Evolutionary conservation across 129 eudicot genomes (phyloP), one percentile per base, ranked within the genome.

Genomic region (Scalesia atractyloides): DNA sequence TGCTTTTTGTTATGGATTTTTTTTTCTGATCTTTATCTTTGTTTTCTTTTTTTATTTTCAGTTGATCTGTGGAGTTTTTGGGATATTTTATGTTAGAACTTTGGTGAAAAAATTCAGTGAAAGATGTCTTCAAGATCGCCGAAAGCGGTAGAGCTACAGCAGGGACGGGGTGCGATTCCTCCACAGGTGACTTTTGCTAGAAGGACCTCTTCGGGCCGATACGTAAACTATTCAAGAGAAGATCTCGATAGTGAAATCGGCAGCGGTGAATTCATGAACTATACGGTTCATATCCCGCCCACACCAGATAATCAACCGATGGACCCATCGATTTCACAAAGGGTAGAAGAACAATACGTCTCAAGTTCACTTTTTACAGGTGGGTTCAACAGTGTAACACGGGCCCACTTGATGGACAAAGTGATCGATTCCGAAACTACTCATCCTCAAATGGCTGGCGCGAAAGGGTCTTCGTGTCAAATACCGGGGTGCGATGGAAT

Each of bases 371-470:
- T 88, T 44, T 88, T 88, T 61, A 88, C 88, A 0, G 95, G 95
- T 33, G 95, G 95, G 36, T 81, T 73, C 51, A 83, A 88, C 80
- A 88, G 88, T 66, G 88, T 76, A 0, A 88, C 91, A 1, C 83
- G 88, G n/a, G 91, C 91, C 15, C 95, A 85, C 66, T 57, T 88
- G 74, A 79, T 83, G 91, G 86, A 88, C 24, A 87, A 87, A 78
- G 92, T 84, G 62, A 87, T 82, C 10, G 95, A 78, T 34, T 82
- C 90, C 0, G 91, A 81, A 70, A 79, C 80, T 11, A 73, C 41
- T 39, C 91, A 88, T 70, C 88, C 91, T 39, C 91, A 85, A 56
- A 85, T 88, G 95, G 95, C 90, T 22, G 95, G 95, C 12, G 79
- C 91, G 14, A 88, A 88, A 69, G 88, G 95, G 16, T 83, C 88